Percentiles rank a stretch among this genome's conserved stretches.
Evolutionary conservation across 192 early-diverging fungal genomes (phyloP).

Genomic region (Cladochytrium replicatum): DNA sequence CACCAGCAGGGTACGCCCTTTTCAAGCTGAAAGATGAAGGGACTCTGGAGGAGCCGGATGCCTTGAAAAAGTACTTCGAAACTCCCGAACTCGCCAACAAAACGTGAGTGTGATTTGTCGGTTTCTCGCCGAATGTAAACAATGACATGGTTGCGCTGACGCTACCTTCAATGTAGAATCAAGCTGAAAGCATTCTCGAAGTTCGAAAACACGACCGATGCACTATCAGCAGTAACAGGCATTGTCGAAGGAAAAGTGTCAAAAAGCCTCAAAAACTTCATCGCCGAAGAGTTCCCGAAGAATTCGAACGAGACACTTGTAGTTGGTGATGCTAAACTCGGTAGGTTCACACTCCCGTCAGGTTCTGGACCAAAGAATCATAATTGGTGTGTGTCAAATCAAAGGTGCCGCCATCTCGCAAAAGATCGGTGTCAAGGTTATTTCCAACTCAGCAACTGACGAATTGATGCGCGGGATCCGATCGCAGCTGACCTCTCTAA

Average conservation of each 20-base stretch:
- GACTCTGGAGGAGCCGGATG: constrained; percentile 78
- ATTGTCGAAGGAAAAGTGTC: constrained; percentile 93
- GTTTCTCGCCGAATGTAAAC: background rate
- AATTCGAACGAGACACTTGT: constrained; percentile 85
- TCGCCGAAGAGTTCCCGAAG: constrained; percentile 76
- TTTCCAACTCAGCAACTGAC: constrained; percentile 70
- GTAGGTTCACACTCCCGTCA: constrained; percentile 42
- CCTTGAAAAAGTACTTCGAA: constrained; percentile 81
- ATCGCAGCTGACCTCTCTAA: constrained; percentile 80
- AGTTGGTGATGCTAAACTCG: constrained; percentile 91
- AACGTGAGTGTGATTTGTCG: constrained; percentile 41
- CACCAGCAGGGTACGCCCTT: constrained; percentile 91
- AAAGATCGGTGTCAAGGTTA: constrained; percentile 75
- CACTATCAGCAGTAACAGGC: constrained; percentile 89
- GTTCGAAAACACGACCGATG: constrained; percentile 98
- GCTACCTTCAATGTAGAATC: constrained; percentile 30
- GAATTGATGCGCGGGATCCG: constrained; percentile 97
- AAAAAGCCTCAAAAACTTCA: constrained; percentile 88
- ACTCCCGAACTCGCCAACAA: constrained; percentile 81
- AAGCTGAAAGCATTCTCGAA: constrained; percentile 94
- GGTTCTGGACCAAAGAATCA: no score
- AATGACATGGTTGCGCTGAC: no score
- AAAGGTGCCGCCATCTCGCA: constrained; percentile 61
- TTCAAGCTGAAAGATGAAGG: constrained; percentile 90
- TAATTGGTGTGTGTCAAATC: no score